Conservation (phyloP, 108 stramenopile genomes). For the Fragilaria crotonensis region DNA sequence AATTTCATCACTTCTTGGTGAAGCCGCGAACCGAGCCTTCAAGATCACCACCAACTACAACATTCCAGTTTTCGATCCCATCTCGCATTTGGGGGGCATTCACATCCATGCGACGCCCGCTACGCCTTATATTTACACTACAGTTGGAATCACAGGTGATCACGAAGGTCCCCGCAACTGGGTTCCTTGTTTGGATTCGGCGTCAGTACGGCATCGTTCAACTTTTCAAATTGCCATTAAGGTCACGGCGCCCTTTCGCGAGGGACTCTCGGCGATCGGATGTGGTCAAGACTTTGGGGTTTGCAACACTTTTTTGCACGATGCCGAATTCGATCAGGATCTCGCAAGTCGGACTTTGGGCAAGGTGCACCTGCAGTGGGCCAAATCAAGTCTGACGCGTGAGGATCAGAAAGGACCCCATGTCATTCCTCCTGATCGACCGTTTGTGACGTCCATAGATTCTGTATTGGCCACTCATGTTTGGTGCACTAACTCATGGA, state of each 20-base stretch:
- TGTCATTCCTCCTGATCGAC: slow-evolving; percentile 45
- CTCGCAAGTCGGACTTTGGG: slow-evolving; percentile 1
- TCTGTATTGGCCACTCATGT: slow-evolving; percentile 54
- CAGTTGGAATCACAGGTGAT: slow-evolving; percentile 64
- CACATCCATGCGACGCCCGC: slow-evolving; percentile 25
- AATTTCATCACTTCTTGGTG: slow-evolving; percentile 24
- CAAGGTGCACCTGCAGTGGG: neutral
- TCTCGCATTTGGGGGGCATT: slow-evolving; percentile 31
- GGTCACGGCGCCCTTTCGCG: slow-evolving; percentile 48
- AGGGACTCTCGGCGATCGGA: slow-evolving; percentile 53
- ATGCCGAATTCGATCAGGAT: neutral
- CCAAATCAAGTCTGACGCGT: slow-evolving; percentile 1
- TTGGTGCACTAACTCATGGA: slow-evolving; percentile 64
- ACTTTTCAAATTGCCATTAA: slow-evolving; percentile 54
- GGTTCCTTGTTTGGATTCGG: slow-evolving; percentile 78
- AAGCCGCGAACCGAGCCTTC: slow-evolving; percentile 10
- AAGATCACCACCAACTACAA: slow-evolving; percentile 32
- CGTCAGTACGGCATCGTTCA: slow-evolving; percentile 53
- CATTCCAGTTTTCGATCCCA: slow-evolving; percentile 20
- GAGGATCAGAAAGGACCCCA: slow-evolving; percentile 32
- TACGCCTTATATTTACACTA: slow-evolving; percentile 75
- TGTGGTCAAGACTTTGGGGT: slow-evolving; percentile 74
- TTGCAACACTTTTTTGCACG: slow-evolving; percentile 46
- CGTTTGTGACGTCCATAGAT: slow-evolving; percentile 3
- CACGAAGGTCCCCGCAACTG: slow-evolving; percentile 78